phyloP scores from a whole-genome alignment of 1,284 basidiomycete species.

The Leccinum griseonigrum region DNA sequence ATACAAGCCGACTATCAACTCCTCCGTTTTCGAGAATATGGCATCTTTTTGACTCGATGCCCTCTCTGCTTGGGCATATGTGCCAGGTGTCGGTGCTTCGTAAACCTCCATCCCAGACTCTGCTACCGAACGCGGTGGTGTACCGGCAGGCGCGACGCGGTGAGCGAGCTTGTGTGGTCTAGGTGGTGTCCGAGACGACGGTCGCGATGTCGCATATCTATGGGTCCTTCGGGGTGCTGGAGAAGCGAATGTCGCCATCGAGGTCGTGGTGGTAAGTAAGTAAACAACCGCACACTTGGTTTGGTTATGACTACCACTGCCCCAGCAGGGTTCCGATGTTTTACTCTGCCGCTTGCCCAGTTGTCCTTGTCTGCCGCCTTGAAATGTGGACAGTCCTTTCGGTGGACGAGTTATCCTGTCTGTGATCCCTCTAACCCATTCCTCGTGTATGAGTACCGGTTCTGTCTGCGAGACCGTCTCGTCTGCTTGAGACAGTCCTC shows the following conservation, averaged over 20 bases:
- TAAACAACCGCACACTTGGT: conserved; percentile 10
- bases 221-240: conserved; percentile 47
- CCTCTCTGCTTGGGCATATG: conserved; percentile 34
- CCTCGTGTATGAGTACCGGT: conserved; percentile 61
- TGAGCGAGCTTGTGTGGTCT: conserved; percentile 25
- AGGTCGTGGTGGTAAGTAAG: conserved; percentile 7
- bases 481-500: conserved; percentile 77
- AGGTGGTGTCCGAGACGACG: conserved; percentile 38
- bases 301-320: conserved; percentile 9
- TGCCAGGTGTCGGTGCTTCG: conserved; percentile 41
- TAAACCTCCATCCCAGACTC: conserved; percentile 63
- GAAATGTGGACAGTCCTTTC: conserved; percentile 79
- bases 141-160: conserved; percentile 27
- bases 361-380: conserved; percentile 70
- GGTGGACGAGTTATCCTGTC: conserved; percentile 56
- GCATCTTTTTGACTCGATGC: conserved; percentile 37
- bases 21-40: conserved; percentile 69
- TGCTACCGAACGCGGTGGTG: conserved; percentile 35
- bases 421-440: conserved; percentile 7
- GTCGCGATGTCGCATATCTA: conserved; percentile 36
- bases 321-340: conserved; percentile 48
- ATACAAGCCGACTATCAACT: conserved; percentile 67
- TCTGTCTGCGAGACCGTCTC: conserved; percentile 77
- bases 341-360: conserved; percentile 62
- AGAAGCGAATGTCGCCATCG: conserved; percentile 35